Percentiles rank a stretch among this genome's conserved stretches.
These are phyloP conservation scores for Arthrobotrys iridis DNA, from an alignment of 2,329 filamentous ascomycete species.

Conservation along the genomic window DNA sequence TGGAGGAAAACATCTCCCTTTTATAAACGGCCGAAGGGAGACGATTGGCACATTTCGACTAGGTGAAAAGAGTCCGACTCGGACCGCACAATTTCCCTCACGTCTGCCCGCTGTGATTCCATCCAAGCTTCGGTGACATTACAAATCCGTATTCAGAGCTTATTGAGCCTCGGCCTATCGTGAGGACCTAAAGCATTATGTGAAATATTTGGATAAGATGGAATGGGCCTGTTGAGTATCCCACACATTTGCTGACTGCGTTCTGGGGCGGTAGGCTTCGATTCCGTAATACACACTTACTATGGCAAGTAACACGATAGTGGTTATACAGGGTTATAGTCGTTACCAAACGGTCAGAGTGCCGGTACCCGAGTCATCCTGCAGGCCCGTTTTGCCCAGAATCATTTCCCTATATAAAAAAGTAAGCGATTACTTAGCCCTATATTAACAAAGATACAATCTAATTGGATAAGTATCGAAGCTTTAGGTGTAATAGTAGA, in stretches of 20 bases:
- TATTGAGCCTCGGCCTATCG: background rate
- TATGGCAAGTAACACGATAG: conserved; percentile 3
- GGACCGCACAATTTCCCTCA: background rate
- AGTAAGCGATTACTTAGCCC: conserved; percentile 4
- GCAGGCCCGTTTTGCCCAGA: no score
- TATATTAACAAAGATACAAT: background rate
- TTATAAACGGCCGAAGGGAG: conserved; percentile 1
- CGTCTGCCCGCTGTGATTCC: background rate
- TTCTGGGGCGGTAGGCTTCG: background rate
- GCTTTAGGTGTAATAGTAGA: background rate
- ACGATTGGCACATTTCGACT: background rate
- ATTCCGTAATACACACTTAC: background rate
- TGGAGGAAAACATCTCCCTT: conserved; percentile 1
- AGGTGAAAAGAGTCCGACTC: background rate
- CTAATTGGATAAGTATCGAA: background rate
- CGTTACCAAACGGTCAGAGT: background rate
- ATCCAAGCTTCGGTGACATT: background rate
- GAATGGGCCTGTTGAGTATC: background rate
- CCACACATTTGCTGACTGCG: background rate
- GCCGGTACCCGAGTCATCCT: background rate
- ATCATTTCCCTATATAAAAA: background rate
- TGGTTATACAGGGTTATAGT: background rate
- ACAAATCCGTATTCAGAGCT: background rate
- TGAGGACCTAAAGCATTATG: background rate
- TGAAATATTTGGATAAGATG: background rate